phyloP scores from a whole-genome alignment of 495 filamentous ascomycete genomes.

The Trichocladium antarcticum region DNA sequence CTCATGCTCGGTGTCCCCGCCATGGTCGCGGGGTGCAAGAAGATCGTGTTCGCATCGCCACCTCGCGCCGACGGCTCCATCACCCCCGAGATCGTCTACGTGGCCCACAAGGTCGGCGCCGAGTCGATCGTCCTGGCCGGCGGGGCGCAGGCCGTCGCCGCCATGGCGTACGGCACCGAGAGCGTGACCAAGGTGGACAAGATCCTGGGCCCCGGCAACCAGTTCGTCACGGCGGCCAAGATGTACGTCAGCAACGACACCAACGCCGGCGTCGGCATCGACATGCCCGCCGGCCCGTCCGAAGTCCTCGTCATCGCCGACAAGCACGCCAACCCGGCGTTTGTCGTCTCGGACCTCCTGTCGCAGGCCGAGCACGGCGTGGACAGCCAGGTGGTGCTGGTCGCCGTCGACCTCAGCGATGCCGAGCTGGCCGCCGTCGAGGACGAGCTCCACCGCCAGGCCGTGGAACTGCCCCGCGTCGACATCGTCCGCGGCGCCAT shows the following conservation, averaged over 20 bases:
- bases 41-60: slow-evolving; percentile 85
- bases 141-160: slow-evolving; percentile 89
- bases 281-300: slow-evolving; percentile 96
- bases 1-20: slow-evolving; percentile 97
- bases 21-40: slow-evolving; percentile 94
- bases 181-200: slow-evolving; percentile 93
- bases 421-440: slow-evolving; percentile 67
- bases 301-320: slow-evolving; percentile 97
- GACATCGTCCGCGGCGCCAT: slow-evolving; percentile 92
- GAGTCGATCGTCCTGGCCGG: slow-evolving; percentile 91
- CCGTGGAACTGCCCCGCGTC: slow-evolving; percentile 75
- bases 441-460: slow-evolving; percentile 80
- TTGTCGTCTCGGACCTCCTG: slow-evolving; percentile 87
- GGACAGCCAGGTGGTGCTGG: slow-evolving; percentile 89
- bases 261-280: slow-evolving; percentile 85
- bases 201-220: slow-evolving; percentile 94
- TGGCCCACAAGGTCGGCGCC: slow-evolving; percentile 94
- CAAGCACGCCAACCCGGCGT: slow-evolving; percentile 76
- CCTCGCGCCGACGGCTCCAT: slow-evolving; percentile 81
- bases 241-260: slow-evolving; percentile 97
- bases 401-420: slow-evolving; percentile 70
- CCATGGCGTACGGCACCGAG: slow-evolving; percentile 76
- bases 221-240: slow-evolving; percentile 97
- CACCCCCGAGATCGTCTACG: slow-evolving; percentile 93
- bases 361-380: slow-evolving; percentile 95